Evolutionary conservation across 257 asterid genomes (phyloP), one percentile per base, ranked within the genome.

Genomic region (Cruciata laevipes): DNA sequence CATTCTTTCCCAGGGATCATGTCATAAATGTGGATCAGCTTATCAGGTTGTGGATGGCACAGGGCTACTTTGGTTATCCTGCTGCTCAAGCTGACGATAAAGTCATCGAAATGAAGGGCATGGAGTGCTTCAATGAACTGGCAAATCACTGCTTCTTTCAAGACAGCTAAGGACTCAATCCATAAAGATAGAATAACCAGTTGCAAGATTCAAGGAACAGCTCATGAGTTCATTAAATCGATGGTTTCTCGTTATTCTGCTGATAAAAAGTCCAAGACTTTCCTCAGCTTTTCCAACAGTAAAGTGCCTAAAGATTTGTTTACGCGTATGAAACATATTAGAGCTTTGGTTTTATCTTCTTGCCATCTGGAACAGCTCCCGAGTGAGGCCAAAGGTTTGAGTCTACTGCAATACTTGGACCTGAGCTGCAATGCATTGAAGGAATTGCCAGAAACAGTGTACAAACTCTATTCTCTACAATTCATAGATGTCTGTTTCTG

Each of bases 191-290:
- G 5, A 27, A 42, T 24, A 6, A 8, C 1, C 6, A 57, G 32
- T 57, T 73, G 69, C 30, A 74, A 38, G 49, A 70, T 74, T 66
- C 77, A 78, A 20, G 78, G 70, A 21, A 61, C 61, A 27, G 27
- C 70, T 6, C 53, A 53, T 30, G 67, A 74, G 3, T 69, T 69
- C 44, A 69, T 18, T 32, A 56, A 23, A 56, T 56, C 5, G 0
- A 21, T 1, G 61, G 61, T 44, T 44, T 35, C 56, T 55, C 3
- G 38, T 33, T 30, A 27, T 27, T 27, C 30, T 27, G 30, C 30
- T 10, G 32, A 40, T 27, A 27, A 27, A 27, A 27, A 27, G 30
- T 27, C 30, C 30, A 27, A 27, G 30, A 27, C 4, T 12, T 6
- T 11, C 2, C 33, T 8, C 3, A 2, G 1, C 16, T 3, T 5